Evolutionary conservation across 2,329 filamentous ascomycete genomes (phyloP), one percentile per base, ranked within the genome.

Genomic region (Biscogniauxia sp.): DNA sequence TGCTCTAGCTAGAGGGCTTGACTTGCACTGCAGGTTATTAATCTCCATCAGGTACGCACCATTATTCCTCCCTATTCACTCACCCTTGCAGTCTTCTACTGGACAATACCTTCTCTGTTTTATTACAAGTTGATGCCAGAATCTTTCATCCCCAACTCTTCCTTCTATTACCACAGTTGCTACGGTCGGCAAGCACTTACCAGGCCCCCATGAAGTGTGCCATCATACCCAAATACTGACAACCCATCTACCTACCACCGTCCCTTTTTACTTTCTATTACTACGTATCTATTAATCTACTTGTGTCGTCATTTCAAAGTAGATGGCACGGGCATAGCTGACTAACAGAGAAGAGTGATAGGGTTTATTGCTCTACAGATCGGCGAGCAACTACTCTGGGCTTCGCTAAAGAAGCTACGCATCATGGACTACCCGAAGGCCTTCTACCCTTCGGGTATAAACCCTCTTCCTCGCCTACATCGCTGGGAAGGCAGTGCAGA

Each of bases 401-500:
- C 23, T 5, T 23, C 5, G 23, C 23, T 23, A 23, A 45, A 15
- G 11, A 52, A 52, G 51, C 13, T 23, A 26, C 19, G 2, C 17
- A 52, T 17, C 20, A 66, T 67, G 65, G 64, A 66, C 23, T 64
- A 63, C 23, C 13, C 49, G 5, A 49, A 57, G 20, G 53, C 58
- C 7, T 6, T 62, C 8, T 55, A 50, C 25, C 54, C 51, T 19
- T 53, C 58, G 19, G 54, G 55, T n/a, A 41, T 49, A 9, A 28
- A 60, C 0, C 65, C 63, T 1, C 61, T 63, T 49, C 54, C 61
- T 1, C 56, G 57, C 26, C 55, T 64, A 1, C 55, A 61, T 8
- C 19, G 52, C 1, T 6, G 11, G 11, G 53, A 51, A 19, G 51
- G 45, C 11, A 11, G 3, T 2, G 3, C 11, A 8, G 32, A 58